phyloP scores from a whole-genome alignment of 305 asterid species.

The Fraxinus albicans region DNA sequence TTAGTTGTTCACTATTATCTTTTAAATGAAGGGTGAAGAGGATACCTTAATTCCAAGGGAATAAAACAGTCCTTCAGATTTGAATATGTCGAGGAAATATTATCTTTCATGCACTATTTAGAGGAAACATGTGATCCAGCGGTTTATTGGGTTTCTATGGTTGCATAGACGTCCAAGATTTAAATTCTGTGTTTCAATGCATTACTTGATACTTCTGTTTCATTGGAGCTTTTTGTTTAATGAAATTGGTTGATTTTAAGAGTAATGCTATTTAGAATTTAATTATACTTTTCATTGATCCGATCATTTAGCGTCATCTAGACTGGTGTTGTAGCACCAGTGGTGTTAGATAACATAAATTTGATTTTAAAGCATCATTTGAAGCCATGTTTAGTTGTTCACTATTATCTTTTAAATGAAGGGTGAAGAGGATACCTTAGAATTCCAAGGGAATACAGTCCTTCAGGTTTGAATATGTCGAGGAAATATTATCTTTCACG shows the following conservation, averaged over 20 bases:
- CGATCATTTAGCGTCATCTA: too few relatives aligned
- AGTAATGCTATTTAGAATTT: too few relatives aligned
- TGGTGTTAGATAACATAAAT: too few relatives aligned
- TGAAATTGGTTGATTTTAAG: background rate
- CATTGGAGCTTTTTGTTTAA: background rate
- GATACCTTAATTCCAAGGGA: background rate
- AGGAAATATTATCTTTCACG: background rate
- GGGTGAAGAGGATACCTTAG: background rate
- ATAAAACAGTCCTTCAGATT: background rate
- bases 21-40: background rate
- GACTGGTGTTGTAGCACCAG: too few relatives aligned
- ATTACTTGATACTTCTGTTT: background rate
- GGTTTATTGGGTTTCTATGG: background rate
- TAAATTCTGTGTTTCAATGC: background rate
- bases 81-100: background rate
- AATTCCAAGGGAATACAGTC: background rate
- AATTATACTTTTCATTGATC: too few relatives aligned
- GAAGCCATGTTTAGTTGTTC: background rate
- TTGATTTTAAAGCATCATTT: background rate
- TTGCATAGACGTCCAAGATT: background rate
- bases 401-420: background rate
- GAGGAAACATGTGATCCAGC: background rate
- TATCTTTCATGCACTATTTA: background rate
- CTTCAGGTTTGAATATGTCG: background rate
- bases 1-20: background rate